phyloP scores from a whole-genome alignment of 352 stramenopile genomes.

The Phytophthora pisi region DNA sequence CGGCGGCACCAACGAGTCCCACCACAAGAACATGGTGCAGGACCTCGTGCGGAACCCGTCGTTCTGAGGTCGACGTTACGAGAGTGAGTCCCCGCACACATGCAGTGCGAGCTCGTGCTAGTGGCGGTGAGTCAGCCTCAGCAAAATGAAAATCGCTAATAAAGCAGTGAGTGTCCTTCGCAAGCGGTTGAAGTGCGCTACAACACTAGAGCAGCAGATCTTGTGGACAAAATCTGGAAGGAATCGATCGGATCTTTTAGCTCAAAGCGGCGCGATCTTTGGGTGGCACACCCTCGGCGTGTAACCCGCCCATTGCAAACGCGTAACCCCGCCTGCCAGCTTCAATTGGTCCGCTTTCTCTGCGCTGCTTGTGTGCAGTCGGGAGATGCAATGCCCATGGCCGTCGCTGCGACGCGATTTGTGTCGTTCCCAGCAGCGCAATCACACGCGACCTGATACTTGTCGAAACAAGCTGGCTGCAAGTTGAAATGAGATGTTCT shows the following conservation, averaged over 20 bases:
- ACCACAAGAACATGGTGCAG: conserved; percentile 99
- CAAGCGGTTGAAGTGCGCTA: neutral
- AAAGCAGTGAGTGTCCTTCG: neutral
- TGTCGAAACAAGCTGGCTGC: neutral
- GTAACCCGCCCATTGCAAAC: neutral
- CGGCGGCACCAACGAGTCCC: conserved; percentile 98
- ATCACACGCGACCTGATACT: conserved; percentile 3
- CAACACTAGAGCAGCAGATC: neutral
- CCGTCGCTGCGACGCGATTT: neutral
- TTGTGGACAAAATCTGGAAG: conserved; percentile 24
- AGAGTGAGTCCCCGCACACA: neutral
- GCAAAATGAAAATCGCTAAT: conserved; percentile 2
- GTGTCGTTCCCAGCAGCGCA: conserved; percentile 8
- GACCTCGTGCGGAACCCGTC: conserved; percentile 55
- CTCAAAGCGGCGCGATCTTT: conserved; percentile 24
- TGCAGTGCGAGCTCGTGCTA: neutral
- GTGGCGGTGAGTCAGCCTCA: neutral
- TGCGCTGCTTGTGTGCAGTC: too few relatives aligned
- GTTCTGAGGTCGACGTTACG: conserved; percentile 11
- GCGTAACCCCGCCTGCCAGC: neutral
- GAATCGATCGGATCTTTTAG: conserved; percentile 27
- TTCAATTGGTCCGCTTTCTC: too few relatives aligned
- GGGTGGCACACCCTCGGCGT: conserved; percentile 1
- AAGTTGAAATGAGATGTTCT: conserved; percentile 7
- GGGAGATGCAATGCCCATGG: too few relatives aligned